Evolutionary conservation across 192 early-diverging fungal species (phyloP).

Genomic region (Phlyctochytrium arcticum): DNA sequence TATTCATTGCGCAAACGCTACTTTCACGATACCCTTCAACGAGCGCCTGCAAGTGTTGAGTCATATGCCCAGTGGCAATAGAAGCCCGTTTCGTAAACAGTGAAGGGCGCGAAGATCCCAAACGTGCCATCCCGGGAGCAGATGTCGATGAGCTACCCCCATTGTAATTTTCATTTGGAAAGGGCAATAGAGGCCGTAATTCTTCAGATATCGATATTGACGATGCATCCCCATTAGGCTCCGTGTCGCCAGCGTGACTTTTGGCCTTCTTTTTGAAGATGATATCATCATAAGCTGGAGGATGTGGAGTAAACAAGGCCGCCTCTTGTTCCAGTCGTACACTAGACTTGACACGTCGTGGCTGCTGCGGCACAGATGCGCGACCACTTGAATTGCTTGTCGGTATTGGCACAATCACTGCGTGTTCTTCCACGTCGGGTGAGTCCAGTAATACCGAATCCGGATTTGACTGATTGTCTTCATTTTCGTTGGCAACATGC

Average conservation of each 20-base stretch:
- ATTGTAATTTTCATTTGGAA: constrained; percentile 7
- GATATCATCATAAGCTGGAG: neutral
- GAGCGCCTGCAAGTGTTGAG: constrained; percentile 27
- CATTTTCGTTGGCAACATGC: constrained; percentile 32
- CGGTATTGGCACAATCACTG: too few species aligned
- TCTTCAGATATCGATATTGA: constrained; percentile 1
- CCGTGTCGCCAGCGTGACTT: neutral
- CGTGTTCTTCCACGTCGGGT: too few species aligned
- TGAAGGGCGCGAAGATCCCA: neutral
- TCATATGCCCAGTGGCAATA: neutral
- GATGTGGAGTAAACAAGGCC: constrained; percentile 6
- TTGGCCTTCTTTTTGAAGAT: neutral
- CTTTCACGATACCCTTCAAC: constrained; percentile 35
- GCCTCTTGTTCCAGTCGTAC: constrained; percentile 5
- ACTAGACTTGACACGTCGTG: neutral
- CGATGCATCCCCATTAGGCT: neutral
- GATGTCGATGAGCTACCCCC: too few species aligned
- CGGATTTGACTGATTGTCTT: too few species aligned
- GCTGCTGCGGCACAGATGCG: neutral
- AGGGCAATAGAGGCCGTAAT: constrained; percentile 9
- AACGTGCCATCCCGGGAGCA: too few species aligned
- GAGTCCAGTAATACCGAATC: too few species aligned
- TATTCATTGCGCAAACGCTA: neutral
- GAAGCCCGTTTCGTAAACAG: neutral
- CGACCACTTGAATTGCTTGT: too few species aligned